These are phyloP conservation scores for Schizopora paradoxa DNA, from an alignment of 1,284 basidiomycete genomes.

Conservation along the genomic window DNA sequence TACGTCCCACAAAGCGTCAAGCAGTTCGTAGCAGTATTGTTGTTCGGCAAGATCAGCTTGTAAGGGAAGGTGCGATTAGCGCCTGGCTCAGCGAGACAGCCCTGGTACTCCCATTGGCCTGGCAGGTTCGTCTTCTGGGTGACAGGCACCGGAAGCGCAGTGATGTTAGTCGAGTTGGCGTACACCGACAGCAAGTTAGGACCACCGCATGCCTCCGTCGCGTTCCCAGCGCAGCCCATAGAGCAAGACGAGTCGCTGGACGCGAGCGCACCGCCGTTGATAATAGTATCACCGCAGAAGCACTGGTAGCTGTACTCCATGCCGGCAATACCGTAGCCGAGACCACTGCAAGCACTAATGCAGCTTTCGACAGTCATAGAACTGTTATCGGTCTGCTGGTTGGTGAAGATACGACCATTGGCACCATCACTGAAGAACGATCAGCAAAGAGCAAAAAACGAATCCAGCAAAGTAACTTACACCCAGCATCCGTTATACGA, in stretches of 20 bases:
- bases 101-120: slow-evolving; percentile 56
- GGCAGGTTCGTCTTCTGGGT: slow-evolving; percentile 51
- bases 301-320: slow-evolving; percentile 51
- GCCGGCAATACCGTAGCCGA: slow-evolving; percentile 40
- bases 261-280: slow-evolving; percentile 51
- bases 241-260: slow-evolving; percentile 46
- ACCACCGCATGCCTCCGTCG: slow-evolving; percentile 68
- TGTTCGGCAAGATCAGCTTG: slow-evolving; percentile 50
- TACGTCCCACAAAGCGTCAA: slow-evolving; percentile 58
- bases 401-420: slow-evolving; percentile 42
- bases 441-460: not conserved
- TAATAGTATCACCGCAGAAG: slow-evolving; percentile 58
- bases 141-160: slow-evolving; percentile 52
- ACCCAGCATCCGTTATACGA: slow-evolving; percentile 33
- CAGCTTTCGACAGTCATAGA: slow-evolving; percentile 43
- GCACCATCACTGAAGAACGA: slow-evolving; percentile 37
- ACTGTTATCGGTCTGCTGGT: slow-evolving; percentile 28
- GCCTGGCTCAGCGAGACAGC: slow-evolving; percentile 48
- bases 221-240: slow-evolving; percentile 60
- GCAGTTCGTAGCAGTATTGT: slow-evolving; percentile 58
- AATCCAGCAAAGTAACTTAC: slow-evolving; percentile 10
- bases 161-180: slow-evolving; percentile 44
- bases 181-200: slow-evolving; percentile 69
- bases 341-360: slow-evolving; percentile 36
- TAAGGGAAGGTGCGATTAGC: slow-evolving; percentile 49